Base-by-base conservation (phyloP, 441 rosid species). In the Erodium trifolium region DNA sequence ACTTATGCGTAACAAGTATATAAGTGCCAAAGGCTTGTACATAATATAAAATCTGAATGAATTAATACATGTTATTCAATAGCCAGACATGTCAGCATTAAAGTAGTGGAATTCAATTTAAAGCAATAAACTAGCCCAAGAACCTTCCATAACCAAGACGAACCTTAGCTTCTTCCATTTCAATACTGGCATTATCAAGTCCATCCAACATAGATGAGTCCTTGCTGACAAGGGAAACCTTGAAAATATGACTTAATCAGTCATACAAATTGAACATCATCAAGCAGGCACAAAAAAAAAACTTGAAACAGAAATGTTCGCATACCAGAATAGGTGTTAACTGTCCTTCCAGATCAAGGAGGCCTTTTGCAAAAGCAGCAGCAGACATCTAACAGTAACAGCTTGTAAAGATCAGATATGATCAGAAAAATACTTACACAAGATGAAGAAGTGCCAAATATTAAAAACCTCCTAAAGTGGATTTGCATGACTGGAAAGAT, bases 201-300 rank as follows among this genome's bases (percentile, higher is more conserved):
- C 99, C 99, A 81, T 96, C 99, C 87, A 96, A 77, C 99, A 96
- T 96, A 68, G 99, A 96, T 60, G 99, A 89, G 80, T 96, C 98
- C 84, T 96, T 96, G 85, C 99, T 93, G 76, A 96, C 99, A 75
- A 96, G 92, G 65, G 99, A 96, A 77, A 96, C 99, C 99, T 96
- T 70, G 69, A 80, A 67, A 76, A 72, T 10, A 49, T 69, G 59
- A 75, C 63, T 5, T 35, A 67, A 41, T 83, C 68, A 75, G 75
- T 51, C 57, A 71, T 53, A 75, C 2, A 73, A 59, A 67, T 55
- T 57, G 76, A 72, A 59, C 19, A 62, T 64, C 68, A 62, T 79
- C 65, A 71, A 77, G 71, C 67, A 62, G 67, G 47, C 29, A 68
- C 66, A 65, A 14, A 41, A 41, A 37, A 37, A 37, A 37, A 37